Conservation (phyloP, 805 yeast genomes). For the Debaryomyces hansenii region DNA sequence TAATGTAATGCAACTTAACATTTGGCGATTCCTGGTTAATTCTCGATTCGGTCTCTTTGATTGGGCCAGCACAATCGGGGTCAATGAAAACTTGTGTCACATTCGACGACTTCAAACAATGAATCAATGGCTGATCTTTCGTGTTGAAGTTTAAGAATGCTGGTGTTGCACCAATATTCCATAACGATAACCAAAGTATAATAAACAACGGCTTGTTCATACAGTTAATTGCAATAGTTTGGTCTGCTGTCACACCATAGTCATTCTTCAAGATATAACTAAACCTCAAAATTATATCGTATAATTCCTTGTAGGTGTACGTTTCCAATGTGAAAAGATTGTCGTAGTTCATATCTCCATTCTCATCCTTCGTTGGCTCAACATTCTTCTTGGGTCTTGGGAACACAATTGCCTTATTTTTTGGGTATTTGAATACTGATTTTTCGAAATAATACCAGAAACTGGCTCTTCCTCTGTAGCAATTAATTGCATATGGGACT, state of each 20-base stretch:
- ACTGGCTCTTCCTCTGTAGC: constrained; percentile 46
- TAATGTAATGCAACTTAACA: constrained; percentile 46
- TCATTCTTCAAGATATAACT: constrained; percentile 63
- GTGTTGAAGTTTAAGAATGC: constrained; percentile 84
- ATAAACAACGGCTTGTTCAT: constrained; percentile 83
- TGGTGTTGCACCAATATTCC: constrained; percentile 91
- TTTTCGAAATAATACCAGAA: constrained; percentile 71
- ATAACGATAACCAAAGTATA: constrained; percentile 77
- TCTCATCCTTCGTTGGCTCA: constrained; percentile 22
- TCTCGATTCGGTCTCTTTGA: constrained; percentile 47
- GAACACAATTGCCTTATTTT: constrained; percentile 62
- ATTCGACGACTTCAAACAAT: constrained; percentile 72
- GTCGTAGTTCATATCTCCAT: constrained; percentile 46
- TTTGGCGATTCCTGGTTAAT: constrained; percentile 38
- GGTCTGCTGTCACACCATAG: constrained; percentile 64
- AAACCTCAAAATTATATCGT: constrained; percentile 63
- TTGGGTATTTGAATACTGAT: constrained; percentile 48
- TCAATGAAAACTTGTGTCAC: constrained; percentile 71
- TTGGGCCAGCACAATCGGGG: constrained; percentile 58
- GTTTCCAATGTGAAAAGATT: constrained; percentile 59
- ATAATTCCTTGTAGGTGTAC: constrained; percentile 68
- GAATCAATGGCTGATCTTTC: constrained; percentile 70
- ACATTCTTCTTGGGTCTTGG: constrained; percentile 45
- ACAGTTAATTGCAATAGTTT: constrained; percentile 71
- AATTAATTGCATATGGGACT: constrained; percentile 39